Percentiles rank a stretch among this genome's conserved stretches.
Evolutionary conservation across 495 filamentous ascomycete genomes (phyloP).

Genomic region (Rhypophila decipiens): DNA sequence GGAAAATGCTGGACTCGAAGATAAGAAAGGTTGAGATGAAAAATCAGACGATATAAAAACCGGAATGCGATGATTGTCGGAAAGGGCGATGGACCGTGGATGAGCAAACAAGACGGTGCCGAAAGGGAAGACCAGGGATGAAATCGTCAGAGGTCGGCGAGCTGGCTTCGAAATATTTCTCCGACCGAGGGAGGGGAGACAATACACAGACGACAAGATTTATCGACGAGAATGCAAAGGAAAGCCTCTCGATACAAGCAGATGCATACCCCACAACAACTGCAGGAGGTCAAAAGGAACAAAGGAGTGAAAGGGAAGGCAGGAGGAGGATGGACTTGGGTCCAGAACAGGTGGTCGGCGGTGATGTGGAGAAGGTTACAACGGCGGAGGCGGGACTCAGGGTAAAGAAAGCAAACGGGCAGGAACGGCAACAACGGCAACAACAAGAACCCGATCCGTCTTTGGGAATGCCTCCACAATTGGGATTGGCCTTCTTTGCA

Average conservation of each 20-base stretch:
- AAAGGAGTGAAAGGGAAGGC: background rate
- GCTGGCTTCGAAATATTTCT: background rate
- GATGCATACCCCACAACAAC: background rate
- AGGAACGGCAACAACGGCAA: no score
- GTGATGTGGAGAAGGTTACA: background rate
- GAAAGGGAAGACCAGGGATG: background rate
- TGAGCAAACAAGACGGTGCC: background rate
- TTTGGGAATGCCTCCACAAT: no score
- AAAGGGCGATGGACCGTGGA: background rate
- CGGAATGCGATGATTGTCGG: background rate
- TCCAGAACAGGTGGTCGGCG: no score
- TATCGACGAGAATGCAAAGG: background rate
- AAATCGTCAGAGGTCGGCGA: background rate
- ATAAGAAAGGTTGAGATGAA: background rate
- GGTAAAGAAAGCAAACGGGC: background rate
- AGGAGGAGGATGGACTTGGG: no score
- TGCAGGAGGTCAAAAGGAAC: constrained; percentile 3
- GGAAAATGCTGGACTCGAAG: background rate
- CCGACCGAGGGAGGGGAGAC: background rate
- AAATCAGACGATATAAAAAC: background rate
- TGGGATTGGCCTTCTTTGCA: no score
- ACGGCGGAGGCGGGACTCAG: background rate
- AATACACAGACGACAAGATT: background rate
- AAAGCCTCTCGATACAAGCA: background rate
- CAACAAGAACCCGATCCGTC: no score